Evolutionary conservation across 352 stramenopile species (phyloP).

Genomic region (Pythium folliculosum): DNA sequence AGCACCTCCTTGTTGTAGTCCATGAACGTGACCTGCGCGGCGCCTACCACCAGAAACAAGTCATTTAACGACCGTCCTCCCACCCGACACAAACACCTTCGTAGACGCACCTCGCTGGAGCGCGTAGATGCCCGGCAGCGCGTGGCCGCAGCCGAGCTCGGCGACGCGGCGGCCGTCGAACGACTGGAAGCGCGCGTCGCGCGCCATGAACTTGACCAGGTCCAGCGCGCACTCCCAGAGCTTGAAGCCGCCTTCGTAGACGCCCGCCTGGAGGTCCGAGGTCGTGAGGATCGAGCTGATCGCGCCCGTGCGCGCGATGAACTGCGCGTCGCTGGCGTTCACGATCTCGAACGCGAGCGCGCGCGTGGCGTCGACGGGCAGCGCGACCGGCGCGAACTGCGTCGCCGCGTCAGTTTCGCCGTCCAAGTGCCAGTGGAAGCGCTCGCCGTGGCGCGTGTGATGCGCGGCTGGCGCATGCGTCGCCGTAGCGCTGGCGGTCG

Average conservation of each 20-base stretch:
- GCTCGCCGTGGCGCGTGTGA: slow-evolving; percentile 51
- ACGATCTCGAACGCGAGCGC: slow-evolving; percentile 58
- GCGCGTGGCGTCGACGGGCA: slow-evolving; percentile 24
- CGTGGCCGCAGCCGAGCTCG: slow-evolving; percentile 82
- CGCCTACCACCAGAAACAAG: slow-evolving; percentile 33
- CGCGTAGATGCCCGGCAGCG: slow-evolving; percentile 73
- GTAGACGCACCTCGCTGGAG: slow-evolving; percentile 51
- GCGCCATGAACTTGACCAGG: slow-evolving; percentile 45
- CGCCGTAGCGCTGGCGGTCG: not conserved
- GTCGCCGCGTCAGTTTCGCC: not conserved
- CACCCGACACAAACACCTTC: not conserved
- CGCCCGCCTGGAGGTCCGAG: slow-evolving; percentile 72
- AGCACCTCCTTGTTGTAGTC: slow-evolving; percentile 91
- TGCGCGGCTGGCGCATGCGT: not conserved
- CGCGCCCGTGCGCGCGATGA: slow-evolving; percentile 52
- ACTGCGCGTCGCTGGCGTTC: slow-evolving; percentile 54
- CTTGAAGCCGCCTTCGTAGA: slow-evolving; percentile 89
- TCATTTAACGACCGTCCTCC: not conserved
- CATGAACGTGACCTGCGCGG: slow-evolving; percentile 71
- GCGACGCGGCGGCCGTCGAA: slow-evolving; percentile 46
- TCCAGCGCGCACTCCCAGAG: slow-evolving; percentile 85
- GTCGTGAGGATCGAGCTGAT: slow-evolving; percentile 72
- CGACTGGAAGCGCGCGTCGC: slow-evolving; percentile 28
- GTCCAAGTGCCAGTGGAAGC: slow-evolving; percentile 40
- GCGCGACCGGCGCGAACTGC: slow-evolving; percentile 38